phyloP scores from a whole-genome alignment of 805 yeast species.

The Cyberlindnera misumaiensis region DNA sequence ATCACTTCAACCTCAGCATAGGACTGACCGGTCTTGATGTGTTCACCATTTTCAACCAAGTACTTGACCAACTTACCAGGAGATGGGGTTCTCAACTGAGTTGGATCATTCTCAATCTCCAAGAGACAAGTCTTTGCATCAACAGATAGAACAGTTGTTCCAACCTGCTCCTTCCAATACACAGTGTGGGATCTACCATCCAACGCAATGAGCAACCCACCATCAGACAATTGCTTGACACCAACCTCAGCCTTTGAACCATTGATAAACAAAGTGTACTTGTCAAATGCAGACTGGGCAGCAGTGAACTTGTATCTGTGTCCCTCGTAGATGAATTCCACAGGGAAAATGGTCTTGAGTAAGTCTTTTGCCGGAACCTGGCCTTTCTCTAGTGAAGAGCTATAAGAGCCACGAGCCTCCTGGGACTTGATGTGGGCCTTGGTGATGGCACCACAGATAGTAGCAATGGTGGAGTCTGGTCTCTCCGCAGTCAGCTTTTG shows the following conservation, averaged over 20 bases:
- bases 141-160: slow-evolving; percentile 90
- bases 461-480: slow-evolving; percentile 88
- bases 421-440: slow-evolving; percentile 81
- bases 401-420: slow-evolving; percentile 61
- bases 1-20: slow-evolving; percentile 98
- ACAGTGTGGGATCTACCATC: slow-evolving; percentile 93
- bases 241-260: slow-evolving; percentile 88
- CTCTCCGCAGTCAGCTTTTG: slow-evolving; percentile 94
- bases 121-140: slow-evolving; percentile 91
- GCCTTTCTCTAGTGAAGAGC: slow-evolving; percentile 81
- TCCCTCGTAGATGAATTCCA: slow-evolving; percentile 95
- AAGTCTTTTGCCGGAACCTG: slow-evolving; percentile 83
- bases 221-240: slow-evolving; percentile 86
- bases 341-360: slow-evolving; percentile 81
- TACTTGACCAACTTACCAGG: slow-evolving; percentile 96
- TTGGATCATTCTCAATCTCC: slow-evolving; percentile 96
- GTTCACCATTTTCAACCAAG: slow-evolving; percentile 93
- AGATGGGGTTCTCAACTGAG: slow-evolving; percentile 96
- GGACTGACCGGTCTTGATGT: slow-evolving; percentile 83
- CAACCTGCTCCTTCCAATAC: slow-evolving; percentile 97
- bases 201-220: slow-evolving; percentile 81
- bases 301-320: slow-evolving; percentile 91
- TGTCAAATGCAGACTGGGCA: slow-evolving; percentile 82
- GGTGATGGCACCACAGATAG: slow-evolving; percentile 96
- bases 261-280: slow-evolving; percentile 84